Percentiles rank a stretch among this genome's conserved stretches.
These are phyloP conservation scores for Colletotrichum scovillei DNA, from an alignment of 2,329 filamentous ascomycete species.

Conservation along the genomic window DNA sequence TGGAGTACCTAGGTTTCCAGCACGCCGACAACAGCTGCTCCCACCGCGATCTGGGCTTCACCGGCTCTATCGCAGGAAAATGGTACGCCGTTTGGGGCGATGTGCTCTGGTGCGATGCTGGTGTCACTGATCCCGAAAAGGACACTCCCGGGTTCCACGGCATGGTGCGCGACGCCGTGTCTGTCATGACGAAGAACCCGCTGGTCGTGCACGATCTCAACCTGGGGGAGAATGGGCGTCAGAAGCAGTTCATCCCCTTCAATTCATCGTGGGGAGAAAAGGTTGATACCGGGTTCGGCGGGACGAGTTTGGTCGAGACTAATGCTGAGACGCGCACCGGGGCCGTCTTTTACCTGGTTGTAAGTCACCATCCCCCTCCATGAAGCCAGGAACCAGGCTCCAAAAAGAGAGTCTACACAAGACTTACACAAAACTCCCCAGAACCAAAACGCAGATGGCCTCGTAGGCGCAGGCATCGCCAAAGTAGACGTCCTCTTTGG, in stretches of 20 bases:
- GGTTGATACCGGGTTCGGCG: constrained; percentile 49
- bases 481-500: constrained; percentile 47
- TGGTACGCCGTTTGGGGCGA: constrained; percentile 54
- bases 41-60: constrained; percentile 51
- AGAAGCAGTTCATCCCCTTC: constrained; percentile 50
- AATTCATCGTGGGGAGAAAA: constrained; percentile 50
- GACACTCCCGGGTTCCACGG: constrained; percentile 50
- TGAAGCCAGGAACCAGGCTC: too few species aligned
- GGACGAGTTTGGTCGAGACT: constrained; percentile 51
- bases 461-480: constrained; percentile 50
- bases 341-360: constrained; percentile 50
- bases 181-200: constrained; percentile 47
- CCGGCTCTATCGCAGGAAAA: constrained; percentile 46
- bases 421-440: rapidly evolving
- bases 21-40: constrained; percentile 50
- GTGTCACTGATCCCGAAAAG: constrained; percentile 44
- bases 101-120: constrained; percentile 48
- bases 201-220: constrained; percentile 50
- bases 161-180: constrained; percentile 52
- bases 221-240: constrained; percentile 47
- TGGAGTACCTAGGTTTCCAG: constrained; percentile 50
- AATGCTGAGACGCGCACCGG: constrained; percentile 42
- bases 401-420: not conserved
- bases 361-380: constrained; percentile 36
- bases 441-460: constrained; percentile 45